Percentiles rank a stretch among this genome's conserved stretches.
These are phyloP conservation scores for Paecilomyces formosus DNA, from an alignment of 2,329 filamentous ascomycete genomes.

Conservation along the genomic window DNA sequence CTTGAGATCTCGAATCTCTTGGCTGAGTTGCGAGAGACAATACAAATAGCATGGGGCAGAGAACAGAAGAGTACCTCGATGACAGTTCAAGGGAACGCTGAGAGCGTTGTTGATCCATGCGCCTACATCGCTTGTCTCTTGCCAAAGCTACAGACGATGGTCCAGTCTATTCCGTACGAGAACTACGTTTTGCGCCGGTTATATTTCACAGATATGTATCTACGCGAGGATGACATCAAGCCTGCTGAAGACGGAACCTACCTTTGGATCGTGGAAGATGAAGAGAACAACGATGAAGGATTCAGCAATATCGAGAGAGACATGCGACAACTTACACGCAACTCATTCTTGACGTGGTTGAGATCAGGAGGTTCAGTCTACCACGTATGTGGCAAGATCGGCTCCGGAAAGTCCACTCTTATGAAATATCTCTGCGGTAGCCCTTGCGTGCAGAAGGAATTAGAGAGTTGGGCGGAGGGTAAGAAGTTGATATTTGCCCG, in stretches of 20 bases:
- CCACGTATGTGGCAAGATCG: slow-evolving; percentile 40
- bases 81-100: neutral
- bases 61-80: neutral
- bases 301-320: neutral
- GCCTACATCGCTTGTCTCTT: neutral
- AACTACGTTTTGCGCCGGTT: slow-evolving; percentile 6
- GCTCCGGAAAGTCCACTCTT: slow-evolving; percentile 43
- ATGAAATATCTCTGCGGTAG: slow-evolving; percentile 36
- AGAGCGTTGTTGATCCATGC: neutral
- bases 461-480: slow-evolving; percentile 27
- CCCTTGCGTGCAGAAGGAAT: slow-evolving; percentile 13
- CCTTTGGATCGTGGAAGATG: slow-evolving; percentile 11
- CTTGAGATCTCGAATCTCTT: neutral
- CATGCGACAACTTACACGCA: slow-evolving; percentile 9
- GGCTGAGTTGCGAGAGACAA: neutral
- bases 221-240: slow-evolving; percentile 9
- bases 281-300: neutral
- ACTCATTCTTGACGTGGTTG: slow-evolving; percentile 20
- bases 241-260: slow-evolving; percentile 12
- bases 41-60: neutral
- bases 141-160: neutral
- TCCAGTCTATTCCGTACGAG: slow-evolving; percentile 1
- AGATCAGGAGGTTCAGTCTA: slow-evolving; percentile 13
- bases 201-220: slow-evolving; percentile 9
- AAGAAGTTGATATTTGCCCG: slow-evolving; percentile 21